These are phyloP conservation scores for Haberlea rhodopensis DNA, from an alignment of 257 asterid genomes.

Conservation along the genomic window DNA sequence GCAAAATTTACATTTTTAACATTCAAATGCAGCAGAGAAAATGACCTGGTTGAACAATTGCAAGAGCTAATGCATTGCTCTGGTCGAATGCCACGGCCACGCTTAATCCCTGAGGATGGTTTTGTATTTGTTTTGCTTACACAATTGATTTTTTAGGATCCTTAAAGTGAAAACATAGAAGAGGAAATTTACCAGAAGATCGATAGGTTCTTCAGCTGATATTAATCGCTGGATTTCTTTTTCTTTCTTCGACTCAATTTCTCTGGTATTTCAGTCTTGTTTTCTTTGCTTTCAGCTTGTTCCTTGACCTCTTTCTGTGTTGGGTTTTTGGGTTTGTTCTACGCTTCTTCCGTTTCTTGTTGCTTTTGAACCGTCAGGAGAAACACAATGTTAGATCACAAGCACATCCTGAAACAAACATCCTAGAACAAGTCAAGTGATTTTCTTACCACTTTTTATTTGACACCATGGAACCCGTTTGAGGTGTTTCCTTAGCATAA, in stretches of 20 bases:
- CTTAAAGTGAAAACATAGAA: background rate
- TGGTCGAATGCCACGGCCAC: constrained; percentile 51
- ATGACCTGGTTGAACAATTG: constrained; percentile 67
- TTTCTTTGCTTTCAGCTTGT: constrained; percentile 32
- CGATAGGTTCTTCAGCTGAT: constrained; percentile 46
- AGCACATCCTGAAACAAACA: too few species aligned
- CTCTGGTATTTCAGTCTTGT: constrained; percentile 28
- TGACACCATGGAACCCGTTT: constrained; percentile 39
- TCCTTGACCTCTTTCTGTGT: constrained; percentile 28
- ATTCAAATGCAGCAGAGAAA: background rate
- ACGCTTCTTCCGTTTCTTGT: constrained; percentile 40
- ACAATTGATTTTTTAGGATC: too few species aligned
- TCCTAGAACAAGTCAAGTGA: background rate
- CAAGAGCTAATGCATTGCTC: constrained; percentile 74
- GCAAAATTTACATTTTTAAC: background rate
- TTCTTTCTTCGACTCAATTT: constrained; percentile 28
- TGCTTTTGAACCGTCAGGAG: too few species aligned
- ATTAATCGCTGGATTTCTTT: constrained; percentile 35
- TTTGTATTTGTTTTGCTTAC: too few species aligned
- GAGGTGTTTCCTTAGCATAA: constrained; percentile 80
- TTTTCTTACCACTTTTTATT: constrained; percentile 48
- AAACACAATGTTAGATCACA: too few species aligned
- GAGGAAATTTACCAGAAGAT: constrained; percentile 52
- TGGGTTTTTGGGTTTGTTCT: constrained; percentile 31
- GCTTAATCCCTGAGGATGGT: constrained; percentile 48